Evolutionary conservation across 257 asterid species (phyloP), one percentile per base, ranked within the genome.

Genomic region (Phtheirospermum japonicum): DNA sequence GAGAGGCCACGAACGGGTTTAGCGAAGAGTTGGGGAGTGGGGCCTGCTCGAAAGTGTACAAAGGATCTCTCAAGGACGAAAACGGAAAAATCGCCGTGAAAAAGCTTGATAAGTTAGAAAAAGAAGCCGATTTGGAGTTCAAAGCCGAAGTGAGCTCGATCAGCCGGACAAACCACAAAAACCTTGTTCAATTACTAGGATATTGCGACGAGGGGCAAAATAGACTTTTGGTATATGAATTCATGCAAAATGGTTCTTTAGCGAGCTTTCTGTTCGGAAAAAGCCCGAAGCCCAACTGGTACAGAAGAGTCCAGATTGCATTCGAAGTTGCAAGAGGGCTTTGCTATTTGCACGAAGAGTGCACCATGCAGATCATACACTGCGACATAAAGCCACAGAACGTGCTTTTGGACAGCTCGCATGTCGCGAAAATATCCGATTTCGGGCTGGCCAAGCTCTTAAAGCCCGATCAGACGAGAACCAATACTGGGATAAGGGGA

Each of bases 331-430:
- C 85, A 0, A 73, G 82, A 45, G 87, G 87, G 9, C 73, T 82
- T 6, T 49, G 59, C 33, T 78, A 73, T 54, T 43, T 81, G 51
- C 82, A 81, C 16, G 71, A 78, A 17, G 84, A 78, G 33, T 78
- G 82, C 17, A 73, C 59, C 57, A 61, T 66, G 5, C 84, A 71
- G 0, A 76, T 81, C 68, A 81, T 81, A 18, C 84, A 81, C 57
- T 77, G 83, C 17, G 73, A 81, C 36, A 67, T 80, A 0, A 80
- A 80, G 74, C 83, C 83, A 55, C 81, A 77, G 13, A 80, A 80
- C 23, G 65, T 77, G n/a, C 77, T 75, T 30, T 70, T 77, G 1
- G 78, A 77, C 26, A 74, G 70, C 0, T 55, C 51, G 34, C 61
- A 31, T 13, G 7, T 16, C 12, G 71, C 80, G 0, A 68, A 68